Evolutionary conservation across 2,329 filamentous ascomycete genomes (phyloP).

Genomic region (Leptodontidium sp.): DNA sequence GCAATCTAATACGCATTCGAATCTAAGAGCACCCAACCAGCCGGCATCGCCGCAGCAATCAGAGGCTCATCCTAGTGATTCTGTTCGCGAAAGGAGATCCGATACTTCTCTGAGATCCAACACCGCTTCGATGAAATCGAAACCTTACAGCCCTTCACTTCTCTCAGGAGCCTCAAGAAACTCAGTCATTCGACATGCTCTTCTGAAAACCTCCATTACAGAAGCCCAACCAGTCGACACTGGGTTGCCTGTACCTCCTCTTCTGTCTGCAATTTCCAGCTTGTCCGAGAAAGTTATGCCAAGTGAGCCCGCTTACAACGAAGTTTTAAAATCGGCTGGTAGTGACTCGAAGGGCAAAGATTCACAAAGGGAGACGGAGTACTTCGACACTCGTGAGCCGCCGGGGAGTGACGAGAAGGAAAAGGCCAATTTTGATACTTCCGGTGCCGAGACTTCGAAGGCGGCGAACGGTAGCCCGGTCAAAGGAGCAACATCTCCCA

Average conservation of each 20-base stretch:
- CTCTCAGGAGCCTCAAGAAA: conserved; percentile 39
- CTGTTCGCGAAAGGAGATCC: conserved; percentile 29
- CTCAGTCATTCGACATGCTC: conserved; percentile 39
- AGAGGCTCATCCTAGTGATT: not conserved
- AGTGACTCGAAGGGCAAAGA: conserved; percentile 5
- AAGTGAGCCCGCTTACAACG: not conserved
- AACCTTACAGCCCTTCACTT: conserved; percentile 37
- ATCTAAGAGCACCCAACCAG: not conserved
- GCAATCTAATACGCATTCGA: not conserved
- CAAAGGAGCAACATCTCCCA: not conserved
- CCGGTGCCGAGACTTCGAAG: not conserved
- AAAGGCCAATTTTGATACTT: not conserved
- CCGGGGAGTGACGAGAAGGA: not conserved
- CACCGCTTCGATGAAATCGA: conserved; percentile 30
- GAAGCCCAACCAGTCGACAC: conserved; percentile 35
- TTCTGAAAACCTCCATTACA: conserved; percentile 40
- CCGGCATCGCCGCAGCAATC: not conserved
- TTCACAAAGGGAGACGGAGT: conserved; percentile 13
- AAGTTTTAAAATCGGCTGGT: conserved; percentile 11
- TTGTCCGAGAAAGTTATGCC: conserved; percentile 18
- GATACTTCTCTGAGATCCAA: conserved; percentile 34
- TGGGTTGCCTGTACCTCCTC: conserved; percentile 39
- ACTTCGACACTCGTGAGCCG: conserved; percentile 4
- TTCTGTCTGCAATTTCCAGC: conserved; percentile 33
- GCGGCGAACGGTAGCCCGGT: not conserved